phyloP scores from a whole-genome alignment of 208 protist genomes.

The Leptomonas seymouri region DNA sequence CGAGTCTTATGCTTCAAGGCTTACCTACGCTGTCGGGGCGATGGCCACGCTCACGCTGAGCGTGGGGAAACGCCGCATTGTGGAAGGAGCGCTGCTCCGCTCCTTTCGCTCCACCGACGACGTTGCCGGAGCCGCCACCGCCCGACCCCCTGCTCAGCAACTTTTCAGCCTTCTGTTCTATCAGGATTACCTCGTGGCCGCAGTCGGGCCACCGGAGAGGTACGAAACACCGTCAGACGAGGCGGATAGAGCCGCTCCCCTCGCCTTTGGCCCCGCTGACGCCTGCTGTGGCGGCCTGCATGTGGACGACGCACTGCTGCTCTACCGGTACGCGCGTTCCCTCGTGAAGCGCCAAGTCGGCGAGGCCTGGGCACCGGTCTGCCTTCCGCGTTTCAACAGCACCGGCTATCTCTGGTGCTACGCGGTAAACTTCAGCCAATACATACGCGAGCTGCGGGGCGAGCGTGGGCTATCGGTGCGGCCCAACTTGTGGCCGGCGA shows the following conservation, averaged over 20 bases:
- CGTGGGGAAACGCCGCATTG: conserved; percentile 22
- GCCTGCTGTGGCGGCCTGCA: conserved; percentile 32
- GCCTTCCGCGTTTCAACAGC: conserved; percentile 72
- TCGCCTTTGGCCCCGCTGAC: conserved; percentile 14
- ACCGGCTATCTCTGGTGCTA: conserved; percentile 86
- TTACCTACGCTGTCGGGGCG: conserved; percentile 53
- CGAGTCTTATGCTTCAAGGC: conserved; percentile 42
- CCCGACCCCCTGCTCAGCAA: conserved; percentile 37
- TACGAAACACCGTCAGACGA: conserved; percentile 7
- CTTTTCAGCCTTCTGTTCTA: conserved; percentile 43
- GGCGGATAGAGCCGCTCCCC: conserved; percentile 5
- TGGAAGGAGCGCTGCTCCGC: conserved; percentile 24
- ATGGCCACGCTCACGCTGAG: conserved; percentile 36
- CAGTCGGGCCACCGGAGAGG: conserved; percentile 30
- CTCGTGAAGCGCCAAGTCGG: conserved; percentile 53
- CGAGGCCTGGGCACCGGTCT: conserved; percentile 79
- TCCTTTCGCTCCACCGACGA: conserved; percentile 14
- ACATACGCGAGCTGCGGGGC: conserved; percentile 21
- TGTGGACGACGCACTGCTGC: conserved; percentile 61
- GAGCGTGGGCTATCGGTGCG: conserved; percentile 16
- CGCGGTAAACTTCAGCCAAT: conserved; percentile 36
- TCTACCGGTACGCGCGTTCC: conserved; percentile 59
- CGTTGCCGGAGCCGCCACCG: not conserved
- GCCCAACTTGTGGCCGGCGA: conserved; percentile 20
- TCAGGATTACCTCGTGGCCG: conserved; percentile 23